These are phyloP conservation scores for Pseudozyma flocculosa DNA, from an alignment of 1,284 basidiomycete genomes.

Conservation along the genomic window DNA sequence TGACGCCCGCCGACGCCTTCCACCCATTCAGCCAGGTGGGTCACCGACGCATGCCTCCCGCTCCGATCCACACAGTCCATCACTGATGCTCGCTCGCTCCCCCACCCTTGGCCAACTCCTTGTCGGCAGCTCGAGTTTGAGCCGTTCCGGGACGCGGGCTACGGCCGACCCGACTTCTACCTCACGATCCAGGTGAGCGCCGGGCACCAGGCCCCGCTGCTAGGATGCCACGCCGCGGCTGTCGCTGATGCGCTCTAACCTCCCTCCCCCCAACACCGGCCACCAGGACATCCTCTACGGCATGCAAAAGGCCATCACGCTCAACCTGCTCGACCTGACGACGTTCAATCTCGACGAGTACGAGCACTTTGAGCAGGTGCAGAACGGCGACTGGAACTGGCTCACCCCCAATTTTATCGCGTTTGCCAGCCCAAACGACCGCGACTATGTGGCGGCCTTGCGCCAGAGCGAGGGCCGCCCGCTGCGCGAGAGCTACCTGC, in stretches of 20 bases:
- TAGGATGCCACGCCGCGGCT: too few species aligned
- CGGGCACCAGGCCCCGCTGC: too few species aligned
- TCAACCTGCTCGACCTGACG: constrained; percentile 84
- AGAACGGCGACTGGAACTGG: constrained; percentile 91
- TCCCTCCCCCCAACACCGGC: too few species aligned
- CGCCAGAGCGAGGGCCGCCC: constrained; percentile 54
- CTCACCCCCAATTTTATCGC: constrained; percentile 69
- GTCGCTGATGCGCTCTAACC: too few species aligned
- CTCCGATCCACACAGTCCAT: too few species aligned
- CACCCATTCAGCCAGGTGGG: constrained; percentile 64
- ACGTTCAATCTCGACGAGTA: constrained; percentile 81
- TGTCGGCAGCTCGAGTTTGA: constrained; percentile 67
- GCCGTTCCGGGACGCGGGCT: constrained; percentile 92
- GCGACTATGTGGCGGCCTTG: constrained; percentile 49
- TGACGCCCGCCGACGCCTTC: constrained; percentile 92
- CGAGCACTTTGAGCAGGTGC: constrained; percentile 71
- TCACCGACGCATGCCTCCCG: too few species aligned
- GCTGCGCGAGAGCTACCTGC: constrained; percentile 2
- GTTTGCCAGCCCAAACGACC: constrained; percentile 77
- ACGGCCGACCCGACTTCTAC: constrained; percentile 87
- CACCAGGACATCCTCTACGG: constrained; percentile 81
- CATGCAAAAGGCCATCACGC: constrained; percentile 87
- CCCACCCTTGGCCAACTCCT: too few species aligned
- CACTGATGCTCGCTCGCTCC: too few species aligned
- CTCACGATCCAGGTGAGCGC: constrained; percentile 71